Base-by-base conservation (phyloP, 148 eudicot species). In the Fagopyrum esculentum region DNA sequence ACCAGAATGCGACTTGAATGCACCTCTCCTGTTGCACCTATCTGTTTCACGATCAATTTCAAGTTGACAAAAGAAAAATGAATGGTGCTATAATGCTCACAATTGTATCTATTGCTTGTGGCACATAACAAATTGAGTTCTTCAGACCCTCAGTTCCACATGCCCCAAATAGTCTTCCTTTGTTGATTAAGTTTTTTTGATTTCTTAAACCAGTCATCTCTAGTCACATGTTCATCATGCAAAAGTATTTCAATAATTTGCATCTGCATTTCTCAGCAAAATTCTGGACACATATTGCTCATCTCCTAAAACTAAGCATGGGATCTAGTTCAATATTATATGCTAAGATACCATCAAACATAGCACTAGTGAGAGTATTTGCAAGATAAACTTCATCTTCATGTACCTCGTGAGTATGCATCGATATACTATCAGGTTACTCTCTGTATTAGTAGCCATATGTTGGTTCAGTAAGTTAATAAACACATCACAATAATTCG, bases 81-180 rank as follows among this genome's bases (percentile, higher is more conserved):
- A 68, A 77, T 6, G 17, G 47, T 76, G 73, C 22, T 73, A 78
- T 56, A 80, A 68, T 45, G 73, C 91, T 88, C 85, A 86, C 96
- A 83, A 86, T 68, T 83, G 74, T 69, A 16, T 86, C 76, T 64
- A 92, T 89, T 76, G 92, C 97, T 80, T 88, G 90, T 52, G 97
- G 86, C 74, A 95, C 83, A 82, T 85, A 87, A 79, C 77, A 57
- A 10, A 86, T 81, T 76, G 89, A 87, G 44, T 82, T 82, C 46
- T 85, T 73, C 29, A 87, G 82, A 57, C 83, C 78, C 85, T 81
- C 92, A 40, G 70, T 54, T 75, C 89, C 89, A 68, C n/a, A 16
- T 70, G 83, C 88, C 86, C 97, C 83, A 48, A 78, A 75, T 74
- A 84, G 79, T 76, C 80, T 74, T 78, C 82, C 99, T 76, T 89